A percentile compares a stretch with the other conserved stretches of the same genome.
These are phyloP conservation scores for Candida peoriensis DNA, from an alignment of 805 yeast species.

Conservation along the genomic window DNA sequence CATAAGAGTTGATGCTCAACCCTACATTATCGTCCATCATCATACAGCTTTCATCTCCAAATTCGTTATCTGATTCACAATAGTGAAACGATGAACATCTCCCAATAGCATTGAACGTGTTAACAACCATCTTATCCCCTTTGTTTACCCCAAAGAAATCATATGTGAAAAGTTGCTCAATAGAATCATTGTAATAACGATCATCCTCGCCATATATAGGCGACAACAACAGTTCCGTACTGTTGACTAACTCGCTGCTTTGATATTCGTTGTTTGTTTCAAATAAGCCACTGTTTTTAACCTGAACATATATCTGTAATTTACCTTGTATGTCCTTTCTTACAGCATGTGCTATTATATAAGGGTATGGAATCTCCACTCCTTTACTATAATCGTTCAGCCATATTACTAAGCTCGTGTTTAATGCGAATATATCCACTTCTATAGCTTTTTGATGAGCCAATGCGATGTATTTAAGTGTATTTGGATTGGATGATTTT, in stretches of 20 bases:
- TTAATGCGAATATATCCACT: slow-evolving; percentile 34
- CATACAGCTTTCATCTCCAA: too few species aligned
- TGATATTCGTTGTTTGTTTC: background rate
- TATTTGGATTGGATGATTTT: slow-evolving; percentile 9
- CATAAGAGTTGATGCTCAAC: slow-evolving; percentile 1
- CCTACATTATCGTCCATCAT: slow-evolving; percentile 5
- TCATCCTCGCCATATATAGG: slow-evolving; percentile 33
- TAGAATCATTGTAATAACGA: slow-evolving; percentile 28
- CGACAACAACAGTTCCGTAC: slow-evolving; percentile 27
- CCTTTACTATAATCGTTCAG: slow-evolving; percentile 30
- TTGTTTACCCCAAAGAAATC: slow-evolving; percentile 34
- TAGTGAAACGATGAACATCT: slow-evolving; percentile 23
- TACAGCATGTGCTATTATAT: slow-evolving; percentile 19
- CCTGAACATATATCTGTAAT: slow-evolving; percentile 13
- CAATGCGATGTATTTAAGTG: slow-evolving; percentile 10
- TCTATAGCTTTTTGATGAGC: slow-evolving; percentile 11
- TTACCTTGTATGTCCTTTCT: slow-evolving; percentile 5
- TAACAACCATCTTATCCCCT: slow-evolving; percentile 33
- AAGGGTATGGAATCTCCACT: slow-evolving; percentile 29
- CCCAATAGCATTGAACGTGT: slow-evolving; percentile 32
- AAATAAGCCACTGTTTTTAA: slow-evolving; percentile 9
- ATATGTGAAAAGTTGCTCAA: slow-evolving; percentile 32
- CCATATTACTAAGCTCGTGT: slow-evolving; percentile 35
- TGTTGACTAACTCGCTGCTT: slow-evolving; percentile 5
- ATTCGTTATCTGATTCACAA: slow-evolving; percentile 4